Evolutionary conservation across 208 protist species (phyloP), one percentile per base, ranked within the genome.

Genomic region (Leishmania tropica): DNA sequence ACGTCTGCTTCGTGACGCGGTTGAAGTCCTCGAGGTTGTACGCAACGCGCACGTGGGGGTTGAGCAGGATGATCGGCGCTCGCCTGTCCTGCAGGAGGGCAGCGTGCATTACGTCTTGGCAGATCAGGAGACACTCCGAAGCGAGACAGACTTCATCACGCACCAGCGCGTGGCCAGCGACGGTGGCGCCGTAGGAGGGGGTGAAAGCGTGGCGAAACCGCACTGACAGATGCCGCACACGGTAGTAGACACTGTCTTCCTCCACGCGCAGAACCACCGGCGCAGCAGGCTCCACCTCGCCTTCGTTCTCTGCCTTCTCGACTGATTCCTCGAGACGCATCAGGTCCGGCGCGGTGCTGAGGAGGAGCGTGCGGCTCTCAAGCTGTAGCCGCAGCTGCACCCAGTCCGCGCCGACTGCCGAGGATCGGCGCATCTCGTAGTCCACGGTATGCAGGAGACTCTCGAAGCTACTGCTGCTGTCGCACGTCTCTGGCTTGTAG

Each of bases 111-210:
- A 95, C 79, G 77, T 94, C 93, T 73, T 93, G 79, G 71, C 91
- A 92, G 48, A 94, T 79, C 28, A 94, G 77, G 8, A 95, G 83
- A 78, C 93, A 96, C 86, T 96, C 91, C 19, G 93, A 96, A 31
- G 89, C 83, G 47, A 84, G 81, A 79, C 93, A 94, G 40, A 93
- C 88, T 24, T 93, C 83, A 70, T 90, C 83, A 45, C 79, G 80
- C 37, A 82, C 84, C 4, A 51, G 78, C 13, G 53, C 45, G 5
- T 48, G 62, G 15, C 81, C 78, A 58, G n/a, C 17, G 40, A 83
- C 81, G 7, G 84, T 78, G 48, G 84, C 86, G 31, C 90, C 92
- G 83, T 89, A 92, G 13, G 90, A 94, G 13, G 92, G 89, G 6
- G 86, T 83, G 48, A 89, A 72, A 31, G 89, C 58, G 67, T 94